Evolutionary conservation across 2,329 filamentous ascomycete species (phyloP).

Genomic region (Aspergillus versicolor): DNA sequence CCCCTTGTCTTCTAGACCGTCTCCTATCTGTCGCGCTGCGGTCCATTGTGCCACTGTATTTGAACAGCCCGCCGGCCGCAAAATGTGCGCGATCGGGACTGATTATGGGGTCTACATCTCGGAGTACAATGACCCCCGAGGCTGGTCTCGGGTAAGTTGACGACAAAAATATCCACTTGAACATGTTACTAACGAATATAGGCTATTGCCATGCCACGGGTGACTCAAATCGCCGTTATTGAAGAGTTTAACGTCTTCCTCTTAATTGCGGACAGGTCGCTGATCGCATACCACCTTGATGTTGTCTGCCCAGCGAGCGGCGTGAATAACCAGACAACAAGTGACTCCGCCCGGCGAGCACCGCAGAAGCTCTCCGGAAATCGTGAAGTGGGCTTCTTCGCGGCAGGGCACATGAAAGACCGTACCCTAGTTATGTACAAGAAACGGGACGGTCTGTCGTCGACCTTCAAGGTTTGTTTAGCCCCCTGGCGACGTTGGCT

Average conservation of each 20-base stretch:
- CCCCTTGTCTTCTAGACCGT: slow-evolving; percentile 57
- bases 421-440: slow-evolving; percentile 95
- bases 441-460: slow-evolving; percentile 87
- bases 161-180: not conserved
- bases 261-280: slow-evolving; percentile 83
- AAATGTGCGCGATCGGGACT: slow-evolving; percentile 90
- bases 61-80: slow-evolving; percentile 72
- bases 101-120: slow-evolving; percentile 92
- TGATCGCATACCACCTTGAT: slow-evolving; percentile 93
- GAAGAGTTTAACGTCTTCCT: slow-evolving; percentile 95
- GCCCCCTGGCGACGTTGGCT: not conserved
- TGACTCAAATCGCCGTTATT: slow-evolving; percentile 90
- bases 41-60: slow-evolving; percentile 96
- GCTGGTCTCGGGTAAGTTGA: slow-evolving; percentile 76
- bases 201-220: slow-evolving; percentile 72
- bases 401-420: slow-evolving; percentile 95
- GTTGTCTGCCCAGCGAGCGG: slow-evolving; percentile 64
- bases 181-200: slow-evolving; percentile 34
- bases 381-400: slow-evolving; percentile 95
- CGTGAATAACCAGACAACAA: slow-evolving; percentile 50
- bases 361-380: slow-evolving; percentile 84
- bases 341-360: slow-evolving; percentile 77
- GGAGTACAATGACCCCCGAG: slow-evolving; percentile 82
- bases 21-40: slow-evolving; percentile 77
- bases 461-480: slow-evolving; percentile 70